phyloP scores from a whole-genome alignment of 208 protist genomes.

The Wallacemonas sp. region DNA sequence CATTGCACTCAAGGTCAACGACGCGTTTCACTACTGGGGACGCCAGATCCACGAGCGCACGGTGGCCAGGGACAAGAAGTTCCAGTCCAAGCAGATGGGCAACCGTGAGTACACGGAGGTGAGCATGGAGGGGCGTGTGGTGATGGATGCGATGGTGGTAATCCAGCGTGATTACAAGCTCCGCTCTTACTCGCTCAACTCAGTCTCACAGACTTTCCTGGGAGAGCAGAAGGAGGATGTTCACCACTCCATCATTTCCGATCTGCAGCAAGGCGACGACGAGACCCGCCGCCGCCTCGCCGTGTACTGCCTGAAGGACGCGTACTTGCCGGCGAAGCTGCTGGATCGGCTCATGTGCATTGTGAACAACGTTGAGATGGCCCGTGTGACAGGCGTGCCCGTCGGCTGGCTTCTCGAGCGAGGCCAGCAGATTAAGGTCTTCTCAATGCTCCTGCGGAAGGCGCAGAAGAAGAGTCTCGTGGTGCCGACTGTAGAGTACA shows the following conservation, averaged over 20 bases:
- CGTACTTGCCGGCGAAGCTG: conserved; percentile 95
- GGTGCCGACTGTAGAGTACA: conserved; percentile 80
- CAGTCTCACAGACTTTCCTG: conserved; percentile 98
- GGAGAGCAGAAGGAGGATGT: conserved; percentile 99
- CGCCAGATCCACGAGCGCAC: conserved; percentile 89
- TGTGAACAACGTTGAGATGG: conserved; percentile 99
- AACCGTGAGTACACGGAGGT: conserved; percentile 98
- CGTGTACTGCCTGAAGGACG: conserved; percentile 99
- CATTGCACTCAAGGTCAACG: conserved; percentile 75
- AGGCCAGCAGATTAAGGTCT: conserved; percentile 99
- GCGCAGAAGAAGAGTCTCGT: conserved; percentile 76
- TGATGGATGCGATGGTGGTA: conserved; percentile 97
- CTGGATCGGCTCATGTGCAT: conserved; percentile 99
- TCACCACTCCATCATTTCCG: conserved; percentile 98
- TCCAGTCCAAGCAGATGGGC: conserved; percentile 97
- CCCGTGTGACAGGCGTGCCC: conserved; percentile 99
- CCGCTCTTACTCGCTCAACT: conserved; percentile 99
- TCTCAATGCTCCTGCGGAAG: conserved; percentile 92
- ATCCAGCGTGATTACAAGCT: conserved; percentile 99
- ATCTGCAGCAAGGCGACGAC: conserved; percentile 95
- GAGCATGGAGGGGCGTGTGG: conserved; percentile 95
- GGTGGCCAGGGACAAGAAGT: conserved; percentile 93
- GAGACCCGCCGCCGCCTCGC: conserved; percentile 98
- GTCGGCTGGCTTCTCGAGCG: conserved; percentile 95
- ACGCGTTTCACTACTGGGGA: conserved; percentile 92